phyloP scores from a whole-genome alignment of 2,329 filamentous ascomycete genomes.

The Chaetothyriales sp. region DNA sequence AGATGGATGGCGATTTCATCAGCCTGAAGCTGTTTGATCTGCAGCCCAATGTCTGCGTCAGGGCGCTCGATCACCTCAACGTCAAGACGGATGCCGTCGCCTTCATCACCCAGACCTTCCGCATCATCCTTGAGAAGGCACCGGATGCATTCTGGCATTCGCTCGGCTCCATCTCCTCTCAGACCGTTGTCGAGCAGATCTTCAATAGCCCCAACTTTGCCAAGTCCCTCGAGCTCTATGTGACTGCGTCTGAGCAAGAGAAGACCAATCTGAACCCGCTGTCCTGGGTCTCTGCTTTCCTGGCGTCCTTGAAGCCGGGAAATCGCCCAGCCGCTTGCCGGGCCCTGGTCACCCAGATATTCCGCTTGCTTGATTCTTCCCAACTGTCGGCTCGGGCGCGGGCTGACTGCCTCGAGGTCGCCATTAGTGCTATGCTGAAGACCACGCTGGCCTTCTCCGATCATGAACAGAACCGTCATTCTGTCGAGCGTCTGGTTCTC shows the following conservation, averaged over 20 bases:
- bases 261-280: slow-evolving; percentile 36
- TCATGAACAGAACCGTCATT: slow-evolving; percentile 29
- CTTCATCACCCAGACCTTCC: slow-evolving; percentile 55
- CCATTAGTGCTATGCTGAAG: slow-evolving; percentile 30
- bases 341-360: slow-evolving; percentile 59
- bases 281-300: slow-evolving; percentile 63
- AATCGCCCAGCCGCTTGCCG: slow-evolving; percentile 69
- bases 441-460: slow-evolving; percentile 35
- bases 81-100: slow-evolving; percentile 47
- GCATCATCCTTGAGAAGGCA: slow-evolving; percentile 56
- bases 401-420: slow-evolving; percentile 32
- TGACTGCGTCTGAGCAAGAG: slow-evolving; percentile 1
- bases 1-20: slow-evolving; percentile 58
- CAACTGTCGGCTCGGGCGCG: slow-evolving; percentile 28
- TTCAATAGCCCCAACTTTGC: slow-evolving; percentile 57
- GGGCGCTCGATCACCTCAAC: slow-evolving; percentile 52
- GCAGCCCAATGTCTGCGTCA: slow-evolving; percentile 51
- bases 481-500: slow-evolving; percentile 33
- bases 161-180: slow-evolving; percentile 64
- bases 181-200: slow-evolving; percentile 68
- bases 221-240: slow-evolving; percentile 29
- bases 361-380: slow-evolving; percentile 39
- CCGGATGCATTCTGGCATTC: slow-evolving; percentile 77
- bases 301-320: slow-evolving; percentile 59
- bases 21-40: slow-evolving; percentile 64